Percentiles rank a stretch among this genome's conserved stretches.
phyloP scores from a whole-genome alignment of 208 protist species.

The Trypanosoma grayi region DNA sequence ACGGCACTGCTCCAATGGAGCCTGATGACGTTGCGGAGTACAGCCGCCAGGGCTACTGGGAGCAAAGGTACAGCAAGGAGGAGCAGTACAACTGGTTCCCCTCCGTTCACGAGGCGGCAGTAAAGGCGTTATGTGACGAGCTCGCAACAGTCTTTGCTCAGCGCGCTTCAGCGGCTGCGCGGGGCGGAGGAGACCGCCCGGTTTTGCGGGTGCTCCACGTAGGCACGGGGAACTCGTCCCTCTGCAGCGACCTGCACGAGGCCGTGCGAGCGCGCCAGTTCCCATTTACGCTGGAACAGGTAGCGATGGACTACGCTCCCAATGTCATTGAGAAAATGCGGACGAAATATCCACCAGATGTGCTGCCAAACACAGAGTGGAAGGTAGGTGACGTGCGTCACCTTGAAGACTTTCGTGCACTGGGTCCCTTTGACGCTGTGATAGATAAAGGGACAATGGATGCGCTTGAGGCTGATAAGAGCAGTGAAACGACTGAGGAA shows the following conservation, averaged over 20 bases:
- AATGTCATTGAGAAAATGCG: slow-evolving; percentile 79
- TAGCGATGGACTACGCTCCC: slow-evolving; percentile 80
- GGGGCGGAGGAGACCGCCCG: background rate
- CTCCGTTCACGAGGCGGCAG: slow-evolving; percentile 54
- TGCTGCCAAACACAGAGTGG: slow-evolving; percentile 58
- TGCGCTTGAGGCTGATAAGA: slow-evolving; percentile 68
- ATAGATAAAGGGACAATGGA: slow-evolving; percentile 90
- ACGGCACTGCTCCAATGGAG: slow-evolving; percentile 28
- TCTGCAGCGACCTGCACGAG: slow-evolving; percentile 60
- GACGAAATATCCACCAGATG: slow-evolving; percentile 35
- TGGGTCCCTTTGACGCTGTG: slow-evolving; percentile 75
- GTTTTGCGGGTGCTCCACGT: slow-evolving; percentile 69
- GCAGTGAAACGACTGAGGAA: slow-evolving; percentile 35
- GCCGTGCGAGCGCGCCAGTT: slow-evolving; percentile 23
- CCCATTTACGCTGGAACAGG: slow-evolving; percentile 56
- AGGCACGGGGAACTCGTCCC: slow-evolving; percentile 74
- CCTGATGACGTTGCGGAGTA: slow-evolving; percentile 63
- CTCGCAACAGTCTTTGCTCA: slow-evolving; percentile 37
- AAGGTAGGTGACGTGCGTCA: slow-evolving; percentile 74
- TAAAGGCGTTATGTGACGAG: slow-evolving; percentile 42
- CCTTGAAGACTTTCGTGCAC: slow-evolving; percentile 33
- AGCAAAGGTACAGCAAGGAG: slow-evolving; percentile 60
- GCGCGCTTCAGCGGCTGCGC: slow-evolving; percentile 1
- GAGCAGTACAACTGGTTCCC: slow-evolving; percentile 84
- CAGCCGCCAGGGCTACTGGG: slow-evolving; percentile 74